Conservation (phyloP, 2,329 filamentous ascomycete species). For the Pseudogymnoascus sp. region DNA sequence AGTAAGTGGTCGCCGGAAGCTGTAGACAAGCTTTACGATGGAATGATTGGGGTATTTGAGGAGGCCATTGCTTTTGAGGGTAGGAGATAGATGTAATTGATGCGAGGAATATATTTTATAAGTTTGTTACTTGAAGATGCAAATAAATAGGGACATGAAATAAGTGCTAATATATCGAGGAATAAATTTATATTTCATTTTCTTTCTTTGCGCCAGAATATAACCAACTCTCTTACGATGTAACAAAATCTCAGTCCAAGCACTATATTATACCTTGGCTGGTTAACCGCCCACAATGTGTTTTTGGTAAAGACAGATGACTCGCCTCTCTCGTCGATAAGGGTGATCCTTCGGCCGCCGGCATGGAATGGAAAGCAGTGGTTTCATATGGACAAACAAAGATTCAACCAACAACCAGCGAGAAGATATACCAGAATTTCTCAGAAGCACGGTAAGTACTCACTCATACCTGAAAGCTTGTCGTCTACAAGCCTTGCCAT, state of each 20-base stretch:
- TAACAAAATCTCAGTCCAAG: too few species aligned
- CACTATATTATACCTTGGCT: neutral
- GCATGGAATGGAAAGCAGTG: neutral
- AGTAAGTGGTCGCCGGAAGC: slow-evolving; percentile 18
- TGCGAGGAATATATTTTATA: neutral
- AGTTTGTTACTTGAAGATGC: too few species aligned
- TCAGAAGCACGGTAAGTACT: neutral
- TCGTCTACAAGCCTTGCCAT: neutral
- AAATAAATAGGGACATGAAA: too few species aligned
- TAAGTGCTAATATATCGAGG: too few species aligned
- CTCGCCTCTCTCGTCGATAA: neutral
- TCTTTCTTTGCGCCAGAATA: too few species aligned
- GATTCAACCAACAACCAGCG: neutral
- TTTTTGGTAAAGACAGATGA: neutral
- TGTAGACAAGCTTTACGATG: slow-evolving; percentile 17
- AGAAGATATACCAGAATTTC: neutral
- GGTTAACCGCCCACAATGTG: neutral
- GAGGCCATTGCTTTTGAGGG: neutral
- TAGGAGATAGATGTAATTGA: neutral
- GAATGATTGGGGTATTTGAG: slow-evolving; percentile 12
- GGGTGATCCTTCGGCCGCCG: neutral
- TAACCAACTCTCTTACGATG: too few species aligned
- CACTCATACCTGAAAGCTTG: neutral
- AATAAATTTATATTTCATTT: too few species aligned
- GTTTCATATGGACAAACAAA: neutral